These are phyloP conservation scores for Cinnamomum chago DNA, from an alignment of 164 flowering plant genomes.

Conservation along the genomic window DNA sequence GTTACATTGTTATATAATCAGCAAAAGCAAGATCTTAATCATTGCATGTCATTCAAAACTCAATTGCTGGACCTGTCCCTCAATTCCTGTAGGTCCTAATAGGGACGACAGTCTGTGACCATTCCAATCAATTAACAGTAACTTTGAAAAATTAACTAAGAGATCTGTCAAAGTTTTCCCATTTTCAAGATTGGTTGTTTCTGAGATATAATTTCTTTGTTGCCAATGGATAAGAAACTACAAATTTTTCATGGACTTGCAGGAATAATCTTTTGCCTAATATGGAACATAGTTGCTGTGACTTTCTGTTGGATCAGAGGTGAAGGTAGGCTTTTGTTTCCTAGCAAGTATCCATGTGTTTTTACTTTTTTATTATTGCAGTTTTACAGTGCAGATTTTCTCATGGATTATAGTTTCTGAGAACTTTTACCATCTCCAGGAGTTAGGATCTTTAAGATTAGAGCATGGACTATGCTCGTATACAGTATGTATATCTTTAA, in stretches of 20 bases:
- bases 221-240: neutral
- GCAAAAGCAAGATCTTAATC: no score
- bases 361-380: neutral
- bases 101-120: no score
- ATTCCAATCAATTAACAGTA: no score
- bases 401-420: neutral
- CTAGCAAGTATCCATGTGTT: neutral
- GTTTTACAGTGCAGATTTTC: neutral
- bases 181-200: neutral
- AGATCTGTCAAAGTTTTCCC: neutral
- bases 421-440: constrained; percentile 40
- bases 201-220: neutral
- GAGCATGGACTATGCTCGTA: no score
- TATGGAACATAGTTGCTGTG: constrained; percentile 77
- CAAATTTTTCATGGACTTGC: constrained; percentile 19
- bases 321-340: constrained; percentile 54
- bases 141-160: neutral
- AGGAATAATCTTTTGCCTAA: constrained; percentile 89
- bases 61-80: no score
- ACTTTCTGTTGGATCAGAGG: constrained; percentile 83
- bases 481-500: no score
- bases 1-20: no score
- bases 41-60: no score
- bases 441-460: constrained; percentile 83
- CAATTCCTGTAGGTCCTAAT: no score